Base-by-base conservation (phyloP, 2,329 filamentous ascomycete species). In the Trichophyton benhamiae region DNA sequence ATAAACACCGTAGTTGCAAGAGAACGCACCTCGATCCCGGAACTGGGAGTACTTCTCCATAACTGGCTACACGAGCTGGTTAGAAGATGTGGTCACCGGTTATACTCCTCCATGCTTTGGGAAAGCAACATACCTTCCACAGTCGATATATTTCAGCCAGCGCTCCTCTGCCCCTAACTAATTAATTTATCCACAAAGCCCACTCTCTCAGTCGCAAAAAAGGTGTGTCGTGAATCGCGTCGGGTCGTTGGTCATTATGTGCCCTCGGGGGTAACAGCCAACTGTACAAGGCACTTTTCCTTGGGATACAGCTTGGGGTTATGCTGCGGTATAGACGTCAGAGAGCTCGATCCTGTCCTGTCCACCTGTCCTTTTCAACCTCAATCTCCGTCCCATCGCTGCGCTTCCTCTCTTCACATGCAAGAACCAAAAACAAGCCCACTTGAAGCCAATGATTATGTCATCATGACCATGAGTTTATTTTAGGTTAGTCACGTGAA, bases 21-120 rank as follows among this genome's bases (percentile, higher is more conserved):
- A 41, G 58, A 59, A 48, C 58, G 42, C 25, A 89, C 91, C 91
- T 84, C 87, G 85, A 76, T 96, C 91, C 68, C 91, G 86, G 71
- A 89, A 96, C 73, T 95, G 90, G 62, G 89, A 92, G 74, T 89
- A 96, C 74, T 95, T 96, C 79, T 96, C 91, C 91, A 96, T 96
- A 25, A n/a, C 42, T 49, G n/a, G 1, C 48, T 53, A 11, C 6
- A 27, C 7, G 27, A 55, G 20, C 11, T 22, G 7, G 27, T 55
- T 55, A 55, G 30, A 55, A 33, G 1, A n/a, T 36, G 27, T 33
- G 17, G n/a, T 11, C 46, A 36, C 33, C 1, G 33, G 11, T 36
- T 11, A 36, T 36, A 11, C 11, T n/a, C 9, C 7, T 13, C 11
- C n/a, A 33, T 20, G 30, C 1, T 15, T 20, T 22, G 11, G 42